Percentiles rank a stretch among this genome's conserved stretches.
Conservation (phyloP, 179 eudicot species). For the Beta corolliflora region DNA sequence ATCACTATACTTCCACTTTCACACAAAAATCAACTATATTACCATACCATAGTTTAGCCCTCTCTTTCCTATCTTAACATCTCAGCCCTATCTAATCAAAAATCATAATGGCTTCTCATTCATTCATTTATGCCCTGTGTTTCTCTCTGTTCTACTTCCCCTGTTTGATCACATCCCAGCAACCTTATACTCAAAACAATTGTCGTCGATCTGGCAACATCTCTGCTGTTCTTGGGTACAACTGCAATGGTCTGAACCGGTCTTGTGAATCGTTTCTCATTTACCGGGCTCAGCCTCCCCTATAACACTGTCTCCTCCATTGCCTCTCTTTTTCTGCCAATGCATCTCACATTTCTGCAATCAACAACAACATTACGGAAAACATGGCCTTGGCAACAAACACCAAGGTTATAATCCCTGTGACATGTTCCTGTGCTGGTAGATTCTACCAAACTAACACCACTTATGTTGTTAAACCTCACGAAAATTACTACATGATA, state of each 20-base stretch:
- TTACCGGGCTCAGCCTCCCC: conserved; percentile 54
- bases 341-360: conserved; percentile 46
- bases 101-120: conserved; percentile 29
- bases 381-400: conserved; percentile 35
- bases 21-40: background rate
- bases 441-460: conserved; percentile 52
- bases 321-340: conserved; percentile 40
- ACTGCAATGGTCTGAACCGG: conserved; percentile 62
- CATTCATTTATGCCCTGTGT: conserved; percentile 8
- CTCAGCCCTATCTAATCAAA: background rate
- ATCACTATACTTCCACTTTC: background rate
- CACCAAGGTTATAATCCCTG: conserved; percentile 55
- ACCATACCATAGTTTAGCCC: too few relatives aligned
- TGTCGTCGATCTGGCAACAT: conserved; percentile 31
- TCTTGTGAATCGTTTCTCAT: conserved; percentile 64
- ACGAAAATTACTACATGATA: conserved; percentile 34
- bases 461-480: conserved; percentile 28
- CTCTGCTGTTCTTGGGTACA: conserved; percentile 52
- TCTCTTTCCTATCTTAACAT: background rate
- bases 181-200: conserved; percentile 44
- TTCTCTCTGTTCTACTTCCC: conserved; percentile 17
- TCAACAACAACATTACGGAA: conserved; percentile 52
- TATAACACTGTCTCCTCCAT: conserved; percentile 54
- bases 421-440: conserved; percentile 57
- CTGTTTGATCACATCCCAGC: conserved; percentile 47